These are phyloP conservation scores for Eimeria praecox DNA, from an alignment of 169 alveolate species.

Conservation along the genomic window DNA sequence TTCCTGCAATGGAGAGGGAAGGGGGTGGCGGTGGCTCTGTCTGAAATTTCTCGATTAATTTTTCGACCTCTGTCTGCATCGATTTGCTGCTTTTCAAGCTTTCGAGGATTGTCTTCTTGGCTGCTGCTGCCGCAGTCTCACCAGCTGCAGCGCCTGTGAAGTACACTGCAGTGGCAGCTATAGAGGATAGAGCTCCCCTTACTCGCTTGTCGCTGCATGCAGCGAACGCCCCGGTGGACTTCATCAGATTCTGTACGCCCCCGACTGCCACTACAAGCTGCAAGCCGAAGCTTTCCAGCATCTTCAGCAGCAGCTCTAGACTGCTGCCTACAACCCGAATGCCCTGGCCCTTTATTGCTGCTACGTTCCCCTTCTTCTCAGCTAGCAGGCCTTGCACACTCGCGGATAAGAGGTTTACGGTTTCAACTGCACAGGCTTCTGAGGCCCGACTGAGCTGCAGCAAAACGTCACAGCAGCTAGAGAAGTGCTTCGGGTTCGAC, in stretches of 20 bases:
- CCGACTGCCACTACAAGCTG: conserved; percentile 66
- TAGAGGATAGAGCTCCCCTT: conserved; percentile 40
- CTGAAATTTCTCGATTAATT: neutral
- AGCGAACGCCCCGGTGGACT: conserved; percentile 54
- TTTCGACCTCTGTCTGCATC: conserved; percentile 65
- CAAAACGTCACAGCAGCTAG: conserved; percentile 64
- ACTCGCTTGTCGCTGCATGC: conserved; percentile 78
- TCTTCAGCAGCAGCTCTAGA: conserved; percentile 56
- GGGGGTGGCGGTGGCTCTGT: conserved; percentile 44
- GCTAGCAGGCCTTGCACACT: conserved; percentile 49
- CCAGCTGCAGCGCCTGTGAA: conserved; percentile 53
- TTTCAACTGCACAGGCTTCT: conserved; percentile 41
- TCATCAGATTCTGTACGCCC: conserved; percentile 54
- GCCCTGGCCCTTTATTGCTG: conserved; percentile 72
- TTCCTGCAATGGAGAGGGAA: conserved; percentile 33
- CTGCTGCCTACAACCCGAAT: conserved; percentile 53
- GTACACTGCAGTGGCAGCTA: conserved; percentile 70
- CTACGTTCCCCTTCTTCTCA: conserved; percentile 78
- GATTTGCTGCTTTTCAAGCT: conserved; percentile 75
- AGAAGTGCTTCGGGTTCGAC: conserved; percentile 48
- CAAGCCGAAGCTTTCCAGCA: conserved; percentile 73
- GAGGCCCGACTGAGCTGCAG: conserved; percentile 51
- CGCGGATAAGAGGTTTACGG: conserved; percentile 32
- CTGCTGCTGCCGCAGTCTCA: conserved; percentile 10
- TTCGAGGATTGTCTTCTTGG: conserved; percentile 34